These are phyloP conservation scores for Ballota nigra DNA, from an alignment of 257 asterid genomes.

Conservation along the genomic window DNA sequence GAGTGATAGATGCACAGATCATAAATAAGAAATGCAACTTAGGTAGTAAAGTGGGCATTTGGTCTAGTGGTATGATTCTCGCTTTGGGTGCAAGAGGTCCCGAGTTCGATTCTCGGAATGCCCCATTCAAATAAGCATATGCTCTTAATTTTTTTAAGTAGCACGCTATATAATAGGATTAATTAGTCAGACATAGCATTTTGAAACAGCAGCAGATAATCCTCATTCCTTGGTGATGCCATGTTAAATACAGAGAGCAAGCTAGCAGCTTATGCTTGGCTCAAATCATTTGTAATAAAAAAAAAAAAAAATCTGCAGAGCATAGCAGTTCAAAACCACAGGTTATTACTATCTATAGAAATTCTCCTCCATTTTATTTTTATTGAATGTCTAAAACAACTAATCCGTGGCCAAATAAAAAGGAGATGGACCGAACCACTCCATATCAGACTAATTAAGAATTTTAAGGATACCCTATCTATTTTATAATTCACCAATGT, in stretches of 20 bases:
- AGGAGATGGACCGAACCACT: not conserved
- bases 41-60: constrained; percentile 44
- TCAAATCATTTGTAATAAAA: too few species aligned
- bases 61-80: constrained; percentile 95
- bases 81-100: constrained; percentile 92
- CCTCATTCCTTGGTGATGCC: not conserved
- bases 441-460: not conserved
- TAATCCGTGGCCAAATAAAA: not conserved
- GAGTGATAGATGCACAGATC: not conserved
- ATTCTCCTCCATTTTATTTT: not conserved
- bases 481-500: not conserved
- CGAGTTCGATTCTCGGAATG: constrained; percentile 73
- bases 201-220: not conserved
- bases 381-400: not conserved
- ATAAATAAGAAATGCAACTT: not conserved
- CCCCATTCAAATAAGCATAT: constrained; percentile 18
- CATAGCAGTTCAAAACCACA: not conserved
- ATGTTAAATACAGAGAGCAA: not conserved
- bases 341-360: not conserved
- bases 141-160: not conserved
- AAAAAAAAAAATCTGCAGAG: not conserved
- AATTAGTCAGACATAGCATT: not conserved
- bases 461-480: not conserved
- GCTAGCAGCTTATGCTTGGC: not conserved
- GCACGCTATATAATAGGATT: not conserved